Evolutionary conservation across 352 stramenopile species (phyloP), one percentile per base, ranked within the genome.

Genomic region (Discostella stelligera): DNA sequence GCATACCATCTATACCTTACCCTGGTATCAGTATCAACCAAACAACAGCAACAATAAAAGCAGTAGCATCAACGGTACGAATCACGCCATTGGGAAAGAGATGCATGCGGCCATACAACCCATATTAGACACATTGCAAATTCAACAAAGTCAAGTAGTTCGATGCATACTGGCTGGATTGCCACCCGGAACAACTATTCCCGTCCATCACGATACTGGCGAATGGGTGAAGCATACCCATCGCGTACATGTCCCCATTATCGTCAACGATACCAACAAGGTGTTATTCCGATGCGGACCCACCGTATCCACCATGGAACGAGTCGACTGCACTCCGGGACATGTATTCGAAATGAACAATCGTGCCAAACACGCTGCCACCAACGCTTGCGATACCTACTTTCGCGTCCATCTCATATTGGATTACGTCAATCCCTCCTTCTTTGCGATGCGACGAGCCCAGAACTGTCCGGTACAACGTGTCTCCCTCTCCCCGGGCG

Each of bases 331-430:
- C 72, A 84, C 93, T 69, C 93, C 98, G 67, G 97, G 96, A 62
- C 90, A 95, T 49, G 90, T 98, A 2, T 97, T 99, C 89, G 97
- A 99, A 90, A 95, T 99, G 65, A 99, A 99, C 90, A 99, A 99
- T 85, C 96, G 97, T 69, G 96, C 95, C 74, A 98, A 98, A 76
- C 96, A 98, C 86, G 76, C 89, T 27, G 93, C 98, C 21, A 94
- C 93, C 61, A 99, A 98, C 89, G 91, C 95, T 67, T 37, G 52
- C 16, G 96, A 90, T 82, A 80, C 91, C 23, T 76, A 95, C 50
- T 82, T 95, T 80, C 94, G 97, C 37, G 95, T 98, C 21, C 97
- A 99, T 87, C 81, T 99, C 54, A 99, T 99, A 78, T 95, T 99
- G 66, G 97, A 99, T 90, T 99, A 99, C 80, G 95, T 98, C 0